Evolutionary conservation across 495 filamentous ascomycete genomes (phyloP), one percentile per base, ranked within the genome.

Genomic region (Aspergillus olivimuriae): DNA sequence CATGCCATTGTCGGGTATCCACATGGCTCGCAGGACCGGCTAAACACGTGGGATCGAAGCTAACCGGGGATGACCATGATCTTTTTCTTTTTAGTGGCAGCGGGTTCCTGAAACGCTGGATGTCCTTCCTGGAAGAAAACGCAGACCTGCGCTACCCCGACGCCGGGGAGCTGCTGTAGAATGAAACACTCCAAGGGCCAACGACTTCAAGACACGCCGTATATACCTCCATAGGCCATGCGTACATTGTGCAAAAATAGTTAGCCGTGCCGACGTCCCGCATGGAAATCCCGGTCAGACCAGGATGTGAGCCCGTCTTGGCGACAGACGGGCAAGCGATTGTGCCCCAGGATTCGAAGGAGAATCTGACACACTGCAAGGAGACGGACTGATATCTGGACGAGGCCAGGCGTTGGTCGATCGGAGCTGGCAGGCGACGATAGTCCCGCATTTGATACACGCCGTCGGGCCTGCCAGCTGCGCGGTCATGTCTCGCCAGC

Each of bases 61-160:
- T 54, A 35, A 51, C 28, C 24, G n/a, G n/a, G n/a, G n/a, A n/a
- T n/a, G n/a, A 28, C 11, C 5, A 21, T 26, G 7, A 18, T 37
- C 18, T 12, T 41, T 35, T 17, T 41, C 34, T 43, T 41, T 46
- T 52, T 60, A 90, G 85, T 57, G 81, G 87, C 3, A 89, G 83
- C 61, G 72, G 70, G 41, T 96, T 95, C 58, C 70, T 96, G 42
- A 87, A 86, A 57, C 70, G 74, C 37, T 96, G 89, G 89, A 94
- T 94, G 86, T 75, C 66, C n/a, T 86, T 79, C 56, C 65, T 96
- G 20, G 89, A 94, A 57, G 86, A 89, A 44, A 61, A 90, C 55
- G 83, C 86, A 2, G 89, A 95, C 65, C 62, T 95, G 39, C 72
- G 89, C 49, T 95, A 94, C 65, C 86, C 88, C 9, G 81, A 90